Conservation (phyloP, 2,329 filamentous ascomycete genomes). For the Pestalotiopsis sp. region DNA sequence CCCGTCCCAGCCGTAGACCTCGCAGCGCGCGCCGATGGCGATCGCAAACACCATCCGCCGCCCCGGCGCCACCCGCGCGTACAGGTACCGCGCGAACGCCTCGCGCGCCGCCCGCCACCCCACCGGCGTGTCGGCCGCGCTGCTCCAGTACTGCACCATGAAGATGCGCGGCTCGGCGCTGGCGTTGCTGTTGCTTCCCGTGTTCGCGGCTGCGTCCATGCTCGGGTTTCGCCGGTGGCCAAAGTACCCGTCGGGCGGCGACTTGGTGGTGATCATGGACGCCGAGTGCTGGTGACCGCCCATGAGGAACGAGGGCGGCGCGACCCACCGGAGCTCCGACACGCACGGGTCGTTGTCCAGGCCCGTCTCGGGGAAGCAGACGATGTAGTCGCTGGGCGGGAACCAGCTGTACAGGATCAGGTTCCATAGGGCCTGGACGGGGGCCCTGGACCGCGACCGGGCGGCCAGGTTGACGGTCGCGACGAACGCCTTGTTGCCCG, state of each 20-base stretch:
- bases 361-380: neutral
- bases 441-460: neutral
- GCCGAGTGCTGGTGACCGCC: neutral
- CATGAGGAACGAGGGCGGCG: neutral
- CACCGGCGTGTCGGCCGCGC: neutral
- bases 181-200: neutral
- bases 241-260: neutral
- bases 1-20: conserved; percentile 3
- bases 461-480: neutral
- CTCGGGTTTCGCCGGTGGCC: neutral
- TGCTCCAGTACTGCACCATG: neutral
- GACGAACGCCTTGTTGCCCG: neutral
- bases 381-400: neutral
- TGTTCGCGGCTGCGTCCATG: neutral
- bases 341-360: neutral
- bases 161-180: neutral
- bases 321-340: neutral
- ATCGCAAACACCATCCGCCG: neutral
- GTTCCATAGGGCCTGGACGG: neutral
- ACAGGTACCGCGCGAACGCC: neutral
- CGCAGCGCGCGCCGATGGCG: neutral
- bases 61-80: neutral
- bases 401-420: neutral
- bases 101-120: neutral
- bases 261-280: neutral